phyloP scores from a whole-genome alignment of 2,329 filamentous ascomycete species.

The Arthrobotrys pseudoclavata region DNA sequence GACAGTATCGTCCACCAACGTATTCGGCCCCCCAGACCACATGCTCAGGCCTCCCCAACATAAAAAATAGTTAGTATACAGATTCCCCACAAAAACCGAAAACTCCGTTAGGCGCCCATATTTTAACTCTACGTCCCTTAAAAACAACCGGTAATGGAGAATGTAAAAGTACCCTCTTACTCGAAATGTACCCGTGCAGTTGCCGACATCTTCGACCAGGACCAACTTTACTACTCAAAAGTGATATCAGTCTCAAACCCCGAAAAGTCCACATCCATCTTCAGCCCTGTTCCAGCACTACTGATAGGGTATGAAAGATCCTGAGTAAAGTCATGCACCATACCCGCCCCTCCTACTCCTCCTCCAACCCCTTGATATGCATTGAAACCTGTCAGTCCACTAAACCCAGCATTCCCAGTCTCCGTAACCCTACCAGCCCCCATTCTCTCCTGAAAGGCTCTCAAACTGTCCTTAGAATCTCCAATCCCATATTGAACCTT shows the following conservation, averaged over 20 bases:
- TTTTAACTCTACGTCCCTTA: too few relatives aligned
- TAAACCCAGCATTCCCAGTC: not conserved
- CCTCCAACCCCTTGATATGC: not conserved
- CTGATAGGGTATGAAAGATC: conserved; percentile 3
- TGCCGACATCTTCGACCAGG: not conserved
- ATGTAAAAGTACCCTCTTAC: too few relatives aligned
- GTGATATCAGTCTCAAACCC: conserved; percentile 58
- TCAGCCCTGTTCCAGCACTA: conserved; percentile 16
- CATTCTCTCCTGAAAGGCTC: conserved; percentile 40
- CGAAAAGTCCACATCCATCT: conserved; percentile 58
- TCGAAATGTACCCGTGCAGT: not conserved
- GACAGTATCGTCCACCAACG: not conserved
- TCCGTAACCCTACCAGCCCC: conserved; percentile 22
- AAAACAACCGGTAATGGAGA: too few relatives aligned
- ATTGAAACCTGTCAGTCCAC: not conserved
- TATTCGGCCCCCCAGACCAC: too few relatives aligned
- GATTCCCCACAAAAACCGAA: too few relatives aligned
- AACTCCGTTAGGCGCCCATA: too few relatives aligned
- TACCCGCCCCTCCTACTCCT: not conserved
- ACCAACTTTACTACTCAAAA: conserved; percentile 10
- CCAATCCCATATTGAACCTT: conserved; percentile 36
- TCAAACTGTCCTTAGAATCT: conserved; percentile 5
- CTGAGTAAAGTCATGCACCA: not conserved
- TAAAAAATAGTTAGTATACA: too few relatives aligned
- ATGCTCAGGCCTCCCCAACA: too few relatives aligned